These are phyloP conservation scores for Hirsutella rhossiliensis DNA, from an alignment of 2,329 filamentous ascomycete species.

Conservation along the genomic window DNA sequence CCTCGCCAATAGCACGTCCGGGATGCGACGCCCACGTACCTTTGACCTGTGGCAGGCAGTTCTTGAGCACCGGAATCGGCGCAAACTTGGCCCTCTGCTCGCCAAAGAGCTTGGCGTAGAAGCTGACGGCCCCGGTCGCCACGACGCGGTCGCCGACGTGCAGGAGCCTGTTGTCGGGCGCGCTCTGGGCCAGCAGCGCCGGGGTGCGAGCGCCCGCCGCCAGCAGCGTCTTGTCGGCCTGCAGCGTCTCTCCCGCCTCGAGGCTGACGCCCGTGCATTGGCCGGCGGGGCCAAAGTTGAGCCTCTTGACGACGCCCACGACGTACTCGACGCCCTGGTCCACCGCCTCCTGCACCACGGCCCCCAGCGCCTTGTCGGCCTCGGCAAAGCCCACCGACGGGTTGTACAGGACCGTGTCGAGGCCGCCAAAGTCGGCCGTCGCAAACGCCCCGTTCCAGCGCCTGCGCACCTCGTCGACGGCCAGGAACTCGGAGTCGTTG, in stretches of 20 bases:
- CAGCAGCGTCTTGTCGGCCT: constrained; percentile 40
- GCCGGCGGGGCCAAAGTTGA: constrained; percentile 34
- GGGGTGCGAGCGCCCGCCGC: constrained; percentile 46
- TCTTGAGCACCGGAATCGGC: constrained; percentile 41
- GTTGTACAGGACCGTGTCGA: constrained; percentile 44
- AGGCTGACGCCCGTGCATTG: constrained; percentile 36
- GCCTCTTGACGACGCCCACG: constrained; percentile 31
- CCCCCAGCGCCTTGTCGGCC: constrained; percentile 42
- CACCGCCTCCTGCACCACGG: constrained; percentile 38
- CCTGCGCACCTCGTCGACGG: constrained; percentile 37
- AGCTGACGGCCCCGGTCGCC: constrained; percentile 41
- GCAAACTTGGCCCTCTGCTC: constrained; percentile 34
- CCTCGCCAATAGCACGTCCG: no score
- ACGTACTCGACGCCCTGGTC: constrained; percentile 44
- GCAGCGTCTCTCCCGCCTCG: constrained; percentile 29
- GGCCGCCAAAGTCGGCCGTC: constrained; percentile 41
- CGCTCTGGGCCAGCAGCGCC: constrained; percentile 37
- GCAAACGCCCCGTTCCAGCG: constrained; percentile 45
- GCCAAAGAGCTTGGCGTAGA: constrained; percentile 24
- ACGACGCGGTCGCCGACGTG: constrained; percentile 40
- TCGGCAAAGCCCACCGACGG: constrained; percentile 47
- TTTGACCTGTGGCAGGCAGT: constrained; percentile 26
- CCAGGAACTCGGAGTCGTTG: constrained; percentile 27
- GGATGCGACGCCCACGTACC: constrained; percentile 16
- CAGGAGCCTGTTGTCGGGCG: constrained; percentile 32